Base-by-base conservation (phyloP, 2,329 filamentous ascomycete species). In the Sphaerulina populicola region DNA sequence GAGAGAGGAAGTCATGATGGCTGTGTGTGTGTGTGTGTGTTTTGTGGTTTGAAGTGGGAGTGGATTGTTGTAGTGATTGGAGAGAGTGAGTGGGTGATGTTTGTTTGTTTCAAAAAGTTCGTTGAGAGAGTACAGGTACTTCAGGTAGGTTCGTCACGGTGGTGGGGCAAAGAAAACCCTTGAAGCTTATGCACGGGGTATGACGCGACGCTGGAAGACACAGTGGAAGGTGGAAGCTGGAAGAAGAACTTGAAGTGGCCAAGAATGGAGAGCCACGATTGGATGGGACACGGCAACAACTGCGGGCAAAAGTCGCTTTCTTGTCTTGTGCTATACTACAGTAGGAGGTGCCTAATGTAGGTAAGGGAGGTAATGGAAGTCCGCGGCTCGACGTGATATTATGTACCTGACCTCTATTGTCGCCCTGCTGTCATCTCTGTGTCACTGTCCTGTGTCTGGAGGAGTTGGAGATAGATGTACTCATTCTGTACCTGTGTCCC, bases 1-100 rank as follows among this genome's bases (percentile, higher is more conserved):
- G 66, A 98, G 86, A 73, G 90, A 88, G 74, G 77, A 85, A 73
- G 88, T 74, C 90, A 96, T 96, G 60, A 41, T 67, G 59, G 47
- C 41, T 50, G 21, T 49, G n/a, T 54, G 42, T 14, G 12, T 12
- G 46, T 51, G 46, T 43, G 30, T 23, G 38, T 43, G 46, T 18
- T 27, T 18, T 27, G n/a, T 37, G 15, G 11, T 14, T 29, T 41
- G 6, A 3, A 9, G 18, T 23, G 21, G 39, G 5, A 9, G 8
- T 23, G 39, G 12, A 23, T 5, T 27, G 27, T 40, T 39, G 27
- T 6, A 38, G 39, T 45, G 35, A 23, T 23, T 35, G 29, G 12
- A 33, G n/a, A 4, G 14, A 4, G 44, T 42, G 40, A 33, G n/a
- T 8, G 14, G 14, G 44, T 42, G 40, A 44, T 47, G 49, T 27